phyloP scores from a whole-genome alignment of 306 rosid genomes.

The Myrica gale region DNA sequence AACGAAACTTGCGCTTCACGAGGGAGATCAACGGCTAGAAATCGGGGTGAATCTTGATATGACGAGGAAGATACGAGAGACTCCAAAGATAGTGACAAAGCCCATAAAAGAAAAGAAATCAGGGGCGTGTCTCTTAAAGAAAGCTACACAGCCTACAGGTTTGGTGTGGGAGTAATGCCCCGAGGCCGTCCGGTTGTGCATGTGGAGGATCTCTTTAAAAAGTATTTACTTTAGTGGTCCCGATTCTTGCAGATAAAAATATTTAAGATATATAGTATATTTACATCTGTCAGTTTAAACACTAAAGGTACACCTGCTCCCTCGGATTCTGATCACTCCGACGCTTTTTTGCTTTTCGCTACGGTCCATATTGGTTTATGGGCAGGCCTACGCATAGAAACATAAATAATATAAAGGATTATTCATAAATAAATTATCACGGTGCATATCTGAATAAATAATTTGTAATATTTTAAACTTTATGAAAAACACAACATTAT shows the following conservation, averaged over 20 bases:
- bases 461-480: too few species aligned
- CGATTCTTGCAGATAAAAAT: neutral
- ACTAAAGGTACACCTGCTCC: neutral
- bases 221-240: neutral
- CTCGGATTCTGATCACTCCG: neutral
- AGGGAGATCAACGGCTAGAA: conserved; percentile 4
- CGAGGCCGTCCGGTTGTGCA: neutral
- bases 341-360: neutral
- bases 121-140: conserved; percentile 5
- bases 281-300: neutral
- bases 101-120: neutral
- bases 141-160: conserved; percentile 5
- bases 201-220: conserved; percentile 18
- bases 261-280: neutral
- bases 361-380: neutral
- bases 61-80: conserved; percentile 1
- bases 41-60: neutral
- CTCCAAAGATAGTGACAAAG: conserved; percentile 15
- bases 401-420: neutral
- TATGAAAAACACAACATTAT: too few species aligned
- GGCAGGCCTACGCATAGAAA: neutral
- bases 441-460: neutral
- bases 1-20: neutral
- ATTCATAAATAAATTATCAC: too few species aligned
- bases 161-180: neutral